These are phyloP conservation scores for Chenopodium quinoa DNA, from an alignment of 148 eudicot species.

Conservation along the genomic window DNA sequence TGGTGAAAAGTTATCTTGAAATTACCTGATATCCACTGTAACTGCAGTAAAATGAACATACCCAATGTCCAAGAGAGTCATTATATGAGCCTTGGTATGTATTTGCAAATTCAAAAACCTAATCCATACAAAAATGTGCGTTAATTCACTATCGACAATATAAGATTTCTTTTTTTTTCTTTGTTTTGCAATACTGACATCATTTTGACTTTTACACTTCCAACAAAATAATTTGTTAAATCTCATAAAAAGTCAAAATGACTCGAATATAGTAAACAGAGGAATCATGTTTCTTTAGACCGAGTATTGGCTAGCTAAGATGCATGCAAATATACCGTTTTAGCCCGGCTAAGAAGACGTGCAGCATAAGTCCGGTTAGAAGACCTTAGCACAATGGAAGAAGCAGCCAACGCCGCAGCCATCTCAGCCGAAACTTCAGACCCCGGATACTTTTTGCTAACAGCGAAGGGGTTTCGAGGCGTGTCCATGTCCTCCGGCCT, in stretches of 20 bases:
- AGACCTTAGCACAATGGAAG: slow-evolving; percentile 45
- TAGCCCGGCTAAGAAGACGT: slow-evolving; percentile 45
- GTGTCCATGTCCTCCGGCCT: slow-evolving; percentile 78
- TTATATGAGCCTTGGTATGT: slow-evolving; percentile 56
- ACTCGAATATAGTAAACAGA: too few relatives aligned
- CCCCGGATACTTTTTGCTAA: slow-evolving; percentile 38
- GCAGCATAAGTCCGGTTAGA: slow-evolving; percentile 37
- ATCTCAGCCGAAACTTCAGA: slow-evolving; percentile 64
- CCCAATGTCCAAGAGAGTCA: slow-evolving; percentile 37
- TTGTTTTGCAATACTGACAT: too few relatives aligned
- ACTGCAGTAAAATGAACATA: slow-evolving; percentile 35
- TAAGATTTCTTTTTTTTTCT: too few relatives aligned
- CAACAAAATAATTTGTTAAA: too few relatives aligned
- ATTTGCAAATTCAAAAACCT: slow-evolving; percentile 70
- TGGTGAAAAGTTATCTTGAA: background rate
- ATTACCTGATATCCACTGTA: slow-evolving; percentile 44
- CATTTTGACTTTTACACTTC: too few relatives aligned
- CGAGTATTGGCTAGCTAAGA: too few relatives aligned
- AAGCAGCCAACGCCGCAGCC: slow-evolving; percentile 61
- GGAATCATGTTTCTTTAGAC: too few relatives aligned
- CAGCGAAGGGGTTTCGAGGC: slow-evolving; percentile 44
- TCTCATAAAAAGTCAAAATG: too few relatives aligned
- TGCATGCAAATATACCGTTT: slow-evolving; percentile 22
- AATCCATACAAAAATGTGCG: background rate
- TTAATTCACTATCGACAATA: too few relatives aligned